Evolutionary conservation across 2,329 filamentous ascomycete species (phyloP).

Genomic region (Rhinocladiella mackenziei): DNA sequence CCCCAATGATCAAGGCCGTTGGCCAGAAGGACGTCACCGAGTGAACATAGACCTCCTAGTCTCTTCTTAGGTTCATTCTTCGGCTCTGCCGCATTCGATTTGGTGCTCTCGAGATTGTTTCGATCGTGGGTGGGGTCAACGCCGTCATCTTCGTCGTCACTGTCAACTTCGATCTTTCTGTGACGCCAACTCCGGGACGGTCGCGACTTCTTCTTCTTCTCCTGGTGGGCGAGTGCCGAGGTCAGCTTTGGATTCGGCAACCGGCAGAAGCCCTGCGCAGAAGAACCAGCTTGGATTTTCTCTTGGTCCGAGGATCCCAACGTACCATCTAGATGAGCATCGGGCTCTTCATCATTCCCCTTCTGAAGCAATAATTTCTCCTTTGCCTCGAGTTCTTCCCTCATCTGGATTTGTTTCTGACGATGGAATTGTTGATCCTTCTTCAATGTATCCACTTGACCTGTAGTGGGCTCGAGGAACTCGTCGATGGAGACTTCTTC

Average conservation of each 20-base stretch:
- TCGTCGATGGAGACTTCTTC: constrained; percentile 32
- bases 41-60: constrained; percentile 4
- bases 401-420: constrained; percentile 24
- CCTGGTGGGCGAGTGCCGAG: constrained; percentile 15
- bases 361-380: constrained; percentile 20
- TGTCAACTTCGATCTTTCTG: constrained; percentile 19
- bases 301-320: constrained; percentile 15
- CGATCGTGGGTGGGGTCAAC: background rate
- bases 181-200: constrained; percentile 11
- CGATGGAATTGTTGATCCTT: constrained; percentile 26
- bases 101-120: background rate
- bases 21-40: constrained; percentile 8
- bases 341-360: constrained; percentile 7
- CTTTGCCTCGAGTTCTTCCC: constrained; percentile 23
- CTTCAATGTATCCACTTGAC: constrained; percentile 26
- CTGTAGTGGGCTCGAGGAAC: constrained; percentile 29
- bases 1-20: constrained; percentile 18
- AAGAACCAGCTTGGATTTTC: constrained; percentile 7
- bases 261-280: constrained; percentile 2
- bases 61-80: constrained; percentile 1
- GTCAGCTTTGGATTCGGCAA: constrained; percentile 19
- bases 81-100: background rate
- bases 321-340: constrained; percentile 25
- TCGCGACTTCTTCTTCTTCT: constrained; percentile 10
- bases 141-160: constrained; percentile 20